These are phyloP conservation scores for Cicer arietinum DNA, from an alignment of 306 rosid species.

Conservation along the genomic window DNA sequence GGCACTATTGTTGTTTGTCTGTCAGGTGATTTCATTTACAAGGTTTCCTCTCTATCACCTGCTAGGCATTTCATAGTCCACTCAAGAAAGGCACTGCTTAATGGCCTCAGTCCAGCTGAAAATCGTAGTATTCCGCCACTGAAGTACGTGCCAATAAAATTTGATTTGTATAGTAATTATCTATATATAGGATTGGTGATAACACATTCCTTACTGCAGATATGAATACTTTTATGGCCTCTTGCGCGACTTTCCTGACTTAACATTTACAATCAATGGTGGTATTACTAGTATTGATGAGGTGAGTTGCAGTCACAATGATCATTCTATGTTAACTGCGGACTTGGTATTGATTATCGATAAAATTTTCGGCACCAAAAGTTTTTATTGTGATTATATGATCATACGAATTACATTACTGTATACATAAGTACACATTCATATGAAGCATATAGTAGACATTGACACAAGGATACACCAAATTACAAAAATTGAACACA, in stretches of 20 bases:
- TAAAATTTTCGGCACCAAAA: not conserved
- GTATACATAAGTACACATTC: conserved; percentile 8
- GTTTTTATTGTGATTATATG: conserved; percentile 13
- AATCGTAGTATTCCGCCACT: conserved; percentile 94
- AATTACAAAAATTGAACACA: not conserved
- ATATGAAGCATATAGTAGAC: not conserved
- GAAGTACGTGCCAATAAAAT: conserved; percentile 61
- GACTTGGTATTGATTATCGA: conserved; percentile 29
- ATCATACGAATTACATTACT: not conserved
- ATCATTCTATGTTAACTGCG: conserved; percentile 33
- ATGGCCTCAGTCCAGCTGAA: conserved; percentile 96
- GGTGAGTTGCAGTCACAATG: conserved; percentile 60
- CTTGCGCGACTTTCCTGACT: conserved; percentile 95
- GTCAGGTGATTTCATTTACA: conserved; percentile 94
- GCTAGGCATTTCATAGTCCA: conserved; percentile 88
- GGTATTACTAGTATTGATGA: conserved; percentile 82
- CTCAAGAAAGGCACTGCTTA: conserved; percentile 93
- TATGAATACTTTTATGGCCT: conserved; percentile 93
- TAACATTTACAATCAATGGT: conserved; percentile 94
- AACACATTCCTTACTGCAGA: conserved; percentile 55
- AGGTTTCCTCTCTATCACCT: conserved; percentile 94
- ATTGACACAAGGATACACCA: not conserved
- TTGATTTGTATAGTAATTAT: conserved; percentile 34
- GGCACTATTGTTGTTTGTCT: conserved; percentile 28
- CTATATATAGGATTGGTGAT: conserved; percentile 25